Base-by-base conservation (phyloP, 1,284 basidiomycete genomes). In the Fomitiporia mediterranea region DNA sequence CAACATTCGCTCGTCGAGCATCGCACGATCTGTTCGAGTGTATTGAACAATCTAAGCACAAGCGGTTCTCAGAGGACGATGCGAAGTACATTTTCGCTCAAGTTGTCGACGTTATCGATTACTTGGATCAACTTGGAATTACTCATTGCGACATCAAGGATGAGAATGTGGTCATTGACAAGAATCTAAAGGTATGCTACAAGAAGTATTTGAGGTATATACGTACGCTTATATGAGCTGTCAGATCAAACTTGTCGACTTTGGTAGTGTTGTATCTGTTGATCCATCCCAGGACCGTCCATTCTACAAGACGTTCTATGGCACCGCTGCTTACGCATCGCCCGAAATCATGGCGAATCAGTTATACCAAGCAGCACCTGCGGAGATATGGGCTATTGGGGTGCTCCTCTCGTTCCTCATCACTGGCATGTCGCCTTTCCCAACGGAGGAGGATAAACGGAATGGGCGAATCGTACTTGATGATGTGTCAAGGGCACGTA, bases 71-170 rank as follows among this genome's bases (percentile, higher is more conserved):
- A n/a, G 92, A 94, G 70, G 75, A 75, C 48, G 83, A 88, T 65
- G 89, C 92, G 4, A 81, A 85, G 50, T 86, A 86, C 70, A 84
- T 96, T 60, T 94, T 96, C 68, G 77, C 80, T 21, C 94, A 97
- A 72, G 82, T 96, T 49, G 90, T 93, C 55, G 89, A 93, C 58
- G 91, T 86, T 21, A 88, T 94, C 17, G 72, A 81, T 63, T 90
- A 94, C 66, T 78, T 97, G 32, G 81, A 92, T 57, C 72, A 71
- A 35, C 80, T 80, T 50, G 91, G 93, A 4, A 87, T 96, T 60
- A 83, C 83, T 21, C 93, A 97, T 68, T 86, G 94, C 51, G 94
- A 97, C 67, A 89, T 97, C 71, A 97, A 97, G 69, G 94, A 96
- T 66, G 94, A 97, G 70, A 97, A 97, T 65, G 72, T 94, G 50